A percentile compares a stretch with the other conserved stretches of the same genome.
Evolutionary conservation across 2,329 filamentous ascomycete species (phyloP).

Genomic region (Colletotrichum sp.): DNA sequence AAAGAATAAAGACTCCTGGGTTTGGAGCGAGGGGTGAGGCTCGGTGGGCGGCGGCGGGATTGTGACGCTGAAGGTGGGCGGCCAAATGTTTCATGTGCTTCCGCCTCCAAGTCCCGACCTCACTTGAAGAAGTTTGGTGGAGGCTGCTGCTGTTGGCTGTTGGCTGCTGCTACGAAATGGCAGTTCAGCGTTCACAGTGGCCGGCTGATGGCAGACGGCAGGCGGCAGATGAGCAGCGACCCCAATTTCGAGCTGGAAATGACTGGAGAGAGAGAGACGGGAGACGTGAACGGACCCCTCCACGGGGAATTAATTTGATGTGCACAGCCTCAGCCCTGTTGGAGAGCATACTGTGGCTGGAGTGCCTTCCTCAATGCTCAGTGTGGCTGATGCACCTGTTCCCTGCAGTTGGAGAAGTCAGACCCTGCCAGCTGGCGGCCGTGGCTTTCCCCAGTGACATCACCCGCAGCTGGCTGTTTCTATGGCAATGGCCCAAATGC

Average conservation of each 20-base stretch:
- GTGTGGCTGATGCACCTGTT: neutral
- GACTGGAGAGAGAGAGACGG: neutral
- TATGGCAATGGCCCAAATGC: neutral
- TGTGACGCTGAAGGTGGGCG: constrained; percentile 1
- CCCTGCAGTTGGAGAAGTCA: neutral
- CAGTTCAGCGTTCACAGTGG: neutral
- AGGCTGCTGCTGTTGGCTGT: neutral
- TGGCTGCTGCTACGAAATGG: neutral
- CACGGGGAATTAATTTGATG: neutral
- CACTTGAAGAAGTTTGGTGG: constrained; percentile 2
- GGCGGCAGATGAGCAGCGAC: neutral
- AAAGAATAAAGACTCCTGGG: neutral
- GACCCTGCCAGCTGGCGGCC: neutral
- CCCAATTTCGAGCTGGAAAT: neutral
- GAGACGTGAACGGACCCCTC: neutral
- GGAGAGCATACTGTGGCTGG: neutral
- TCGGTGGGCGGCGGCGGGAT: neutral
- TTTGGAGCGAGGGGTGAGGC: neutral
- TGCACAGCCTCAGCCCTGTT: neutral
- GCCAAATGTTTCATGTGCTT: constrained; percentile 18
- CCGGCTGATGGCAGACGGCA: neutral
- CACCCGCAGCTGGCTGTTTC: neutral
- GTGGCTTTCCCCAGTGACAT: neutral
- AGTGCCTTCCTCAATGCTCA: neutral
- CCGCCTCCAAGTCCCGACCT: neutral